phyloP scores from a whole-genome alignment of 345 rosid genomes.

The Geranium rotundifolium region DNA sequence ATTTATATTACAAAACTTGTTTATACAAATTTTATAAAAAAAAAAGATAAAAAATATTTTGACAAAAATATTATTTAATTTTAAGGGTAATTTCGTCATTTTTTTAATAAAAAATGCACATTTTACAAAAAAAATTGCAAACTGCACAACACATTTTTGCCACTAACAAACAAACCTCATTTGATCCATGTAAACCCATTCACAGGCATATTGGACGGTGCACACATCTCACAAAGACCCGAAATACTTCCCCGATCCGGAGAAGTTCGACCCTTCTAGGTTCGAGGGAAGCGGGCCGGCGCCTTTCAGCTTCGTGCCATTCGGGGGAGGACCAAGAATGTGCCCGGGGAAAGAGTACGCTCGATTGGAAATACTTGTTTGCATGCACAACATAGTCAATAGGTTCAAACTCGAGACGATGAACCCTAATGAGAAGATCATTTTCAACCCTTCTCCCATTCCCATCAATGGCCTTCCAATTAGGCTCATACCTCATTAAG shows the following conservation, averaged over 20 bases:
- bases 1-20: no score
- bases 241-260: constrained; percentile 16
- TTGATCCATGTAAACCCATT: no score
- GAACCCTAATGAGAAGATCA: constrained; percentile 15
- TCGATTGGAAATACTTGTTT: constrained; percentile 15
- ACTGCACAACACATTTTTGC: no score
- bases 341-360: constrained; percentile 24
- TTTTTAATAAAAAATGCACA: not conserved
- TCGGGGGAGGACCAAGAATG: constrained; percentile 26
- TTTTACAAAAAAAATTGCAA: not conserved
- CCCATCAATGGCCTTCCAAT: constrained; percentile 16
- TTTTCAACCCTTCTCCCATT: constrained; percentile 16
- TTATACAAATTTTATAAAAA: no score
- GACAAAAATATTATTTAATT: no score
- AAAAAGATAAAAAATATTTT: no score
- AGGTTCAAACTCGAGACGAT: constrained; percentile 12
- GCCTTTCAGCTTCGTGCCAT: constrained; percentile 17
- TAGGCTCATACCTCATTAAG: no score
- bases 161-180: no score
- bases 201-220: constrained; percentile 22
- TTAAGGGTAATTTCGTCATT: no score
- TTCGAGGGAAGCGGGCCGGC: constrained; percentile 16
- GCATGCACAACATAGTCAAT: constrained; percentile 16
- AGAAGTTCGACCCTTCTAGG: constrained; percentile 22
- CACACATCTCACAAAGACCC: constrained; percentile 17